Conservation (phyloP, 495 filamentous ascomycete genomes). For the Hypoxylon trugodes region DNA sequence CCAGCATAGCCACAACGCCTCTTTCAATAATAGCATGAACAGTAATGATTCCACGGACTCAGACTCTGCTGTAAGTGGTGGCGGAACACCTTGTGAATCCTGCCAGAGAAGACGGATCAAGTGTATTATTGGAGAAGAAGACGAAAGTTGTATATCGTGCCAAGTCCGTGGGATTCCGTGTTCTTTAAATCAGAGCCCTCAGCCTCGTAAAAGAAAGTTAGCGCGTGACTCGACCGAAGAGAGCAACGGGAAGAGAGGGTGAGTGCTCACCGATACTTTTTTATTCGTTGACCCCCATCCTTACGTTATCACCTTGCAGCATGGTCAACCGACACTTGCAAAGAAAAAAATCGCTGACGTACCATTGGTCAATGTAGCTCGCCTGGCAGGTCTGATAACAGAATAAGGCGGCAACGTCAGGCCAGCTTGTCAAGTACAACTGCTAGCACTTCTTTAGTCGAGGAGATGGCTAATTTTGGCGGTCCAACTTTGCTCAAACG, state of each 20-base stretch:
- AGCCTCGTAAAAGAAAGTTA: slow-evolving; percentile 77
- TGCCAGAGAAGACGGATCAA: slow-evolving; percentile 86
- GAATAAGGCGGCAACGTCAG: slow-evolving; percentile 59
- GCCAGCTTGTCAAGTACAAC: slow-evolving; percentile 63
- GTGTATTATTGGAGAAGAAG: slow-evolving; percentile 85
- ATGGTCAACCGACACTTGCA: slow-evolving; percentile 34
- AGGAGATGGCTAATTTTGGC: slow-evolving; percentile 70
- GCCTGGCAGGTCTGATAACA: slow-evolving; percentile 62
- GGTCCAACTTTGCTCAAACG: slow-evolving; percentile 67
- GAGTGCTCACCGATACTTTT: slow-evolving; percentile 48
- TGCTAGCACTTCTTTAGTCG: slow-evolving; percentile 62
- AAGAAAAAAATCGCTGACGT: slow-evolving; percentile 47
- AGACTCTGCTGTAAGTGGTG: slow-evolving; percentile 54
- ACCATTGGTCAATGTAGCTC: slow-evolving; percentile 59
- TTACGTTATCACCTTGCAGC: slow-evolving; percentile 42
- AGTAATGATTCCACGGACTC: slow-evolving; percentile 61
- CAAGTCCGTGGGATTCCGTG: slow-evolving; percentile 68
- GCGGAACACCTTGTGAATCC: slow-evolving; percentile 60
- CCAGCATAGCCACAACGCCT: slow-evolving; percentile 52
- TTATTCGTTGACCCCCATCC: slow-evolving; percentile 42
- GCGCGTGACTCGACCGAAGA: slow-evolving; percentile 67
- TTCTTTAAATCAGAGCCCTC: slow-evolving; percentile 71
- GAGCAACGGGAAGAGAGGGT: slow-evolving; percentile 65
- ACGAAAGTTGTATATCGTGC: slow-evolving; percentile 69
- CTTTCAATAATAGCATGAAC: slow-evolving; percentile 52